Conservation (phyloP, 768 basidiomycete genomes). For the Butyriboletus loyo region DNA sequence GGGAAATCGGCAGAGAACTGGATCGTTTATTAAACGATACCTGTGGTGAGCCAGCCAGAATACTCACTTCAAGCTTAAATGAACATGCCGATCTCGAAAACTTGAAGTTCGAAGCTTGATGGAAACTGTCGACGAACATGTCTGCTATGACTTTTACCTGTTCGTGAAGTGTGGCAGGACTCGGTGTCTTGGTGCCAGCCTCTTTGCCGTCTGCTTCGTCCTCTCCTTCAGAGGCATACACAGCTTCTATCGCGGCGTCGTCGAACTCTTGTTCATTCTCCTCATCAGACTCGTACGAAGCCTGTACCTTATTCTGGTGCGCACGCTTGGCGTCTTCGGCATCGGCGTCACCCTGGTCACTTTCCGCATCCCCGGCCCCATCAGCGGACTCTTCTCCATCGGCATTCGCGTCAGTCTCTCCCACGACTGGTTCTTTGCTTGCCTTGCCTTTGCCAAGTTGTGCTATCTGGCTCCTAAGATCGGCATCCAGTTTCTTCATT, state of each 20-base stretch:
- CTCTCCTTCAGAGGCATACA: slow-evolving; percentile 48
- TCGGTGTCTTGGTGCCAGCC: slow-evolving; percentile 20
- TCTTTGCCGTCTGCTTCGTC: slow-evolving; percentile 36
- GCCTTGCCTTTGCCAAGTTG: slow-evolving; percentile 81
- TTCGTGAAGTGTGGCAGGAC: slow-evolving; percentile 35
- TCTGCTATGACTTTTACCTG: slow-evolving; percentile 45
- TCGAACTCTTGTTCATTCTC: slow-evolving; percentile 46
- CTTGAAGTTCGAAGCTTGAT: slow-evolving; percentile 67
- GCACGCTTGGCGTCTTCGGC: slow-evolving; percentile 75
- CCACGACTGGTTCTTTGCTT: slow-evolving; percentile 39
- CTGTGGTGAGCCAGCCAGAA: neutral
- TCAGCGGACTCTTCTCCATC: slow-evolving; percentile 45
- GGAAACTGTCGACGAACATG: slow-evolving; percentile 55
- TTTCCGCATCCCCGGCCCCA: slow-evolving; percentile 59
- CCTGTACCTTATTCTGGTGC: slow-evolving; percentile 68
- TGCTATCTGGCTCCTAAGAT: slow-evolving; percentile 72
- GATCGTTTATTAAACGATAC: neutral
- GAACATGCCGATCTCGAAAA: slow-evolving; percentile 67
- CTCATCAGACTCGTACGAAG: slow-evolving; percentile 65
- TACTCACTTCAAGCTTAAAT: slow-evolving; percentile 79
- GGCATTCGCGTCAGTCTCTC: slow-evolving; percentile 46
- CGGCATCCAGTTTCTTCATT: slow-evolving; percentile 80
- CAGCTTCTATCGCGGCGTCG: slow-evolving; percentile 60
- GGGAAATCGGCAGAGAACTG: slow-evolving; percentile 88
- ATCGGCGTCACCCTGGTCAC: slow-evolving; percentile 80